Conservation (phyloP, 441 rosid genomes). For the Raphanus hybrid region DNA sequence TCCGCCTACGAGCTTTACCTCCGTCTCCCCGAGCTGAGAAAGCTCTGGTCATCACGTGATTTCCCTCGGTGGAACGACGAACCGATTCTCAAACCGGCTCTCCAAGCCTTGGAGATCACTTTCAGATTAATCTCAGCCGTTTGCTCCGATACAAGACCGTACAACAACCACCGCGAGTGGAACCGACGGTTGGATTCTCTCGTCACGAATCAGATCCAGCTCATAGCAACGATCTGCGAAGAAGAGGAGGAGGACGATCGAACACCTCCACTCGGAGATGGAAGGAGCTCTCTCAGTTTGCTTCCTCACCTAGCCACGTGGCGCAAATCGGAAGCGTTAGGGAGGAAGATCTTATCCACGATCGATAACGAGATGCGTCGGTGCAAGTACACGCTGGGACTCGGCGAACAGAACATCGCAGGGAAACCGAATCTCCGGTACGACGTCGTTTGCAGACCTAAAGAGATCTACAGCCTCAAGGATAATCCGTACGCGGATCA, state of each 20-base stretch:
- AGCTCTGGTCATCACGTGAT: constrained; percentile 57
- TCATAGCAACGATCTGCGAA: constrained; percentile 59
- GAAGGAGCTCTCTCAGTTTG: constrained; percentile 70
- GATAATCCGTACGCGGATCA: constrained; percentile 59
- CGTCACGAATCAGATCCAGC: constrained; percentile 68
- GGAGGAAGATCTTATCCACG: constrained; percentile 62
- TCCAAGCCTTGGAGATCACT: constrained; percentile 78
- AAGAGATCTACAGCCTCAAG: constrained; percentile 58
- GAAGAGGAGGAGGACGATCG: constrained; percentile 33
- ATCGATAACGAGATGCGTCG: constrained; percentile 83
- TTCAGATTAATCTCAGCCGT: constrained; percentile 70
- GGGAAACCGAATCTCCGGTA: constrained; percentile 81
- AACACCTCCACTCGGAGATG: constrained; percentile 62
- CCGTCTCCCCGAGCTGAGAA: constrained; percentile 46
- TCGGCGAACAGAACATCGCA: constrained; percentile 80
- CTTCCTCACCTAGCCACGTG: constrained; percentile 78
- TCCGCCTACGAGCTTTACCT: constrained; percentile 62
- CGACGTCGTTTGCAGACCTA: constrained; percentile 79
- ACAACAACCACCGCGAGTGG: constrained; percentile 73
- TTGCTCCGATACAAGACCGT: constrained; percentile 71
- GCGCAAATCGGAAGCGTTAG: constrained; percentile 73
- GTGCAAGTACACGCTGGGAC: constrained; percentile 75
- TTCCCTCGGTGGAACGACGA: constrained; percentile 73
- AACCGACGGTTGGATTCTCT: constrained; percentile 74
- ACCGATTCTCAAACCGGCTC: constrained; percentile 66